Evolutionary conservation across 2,329 filamentous ascomycete genomes (phyloP), one percentile per base, ranked within the genome.

Genomic region (Cladosporium sp.): DNA sequence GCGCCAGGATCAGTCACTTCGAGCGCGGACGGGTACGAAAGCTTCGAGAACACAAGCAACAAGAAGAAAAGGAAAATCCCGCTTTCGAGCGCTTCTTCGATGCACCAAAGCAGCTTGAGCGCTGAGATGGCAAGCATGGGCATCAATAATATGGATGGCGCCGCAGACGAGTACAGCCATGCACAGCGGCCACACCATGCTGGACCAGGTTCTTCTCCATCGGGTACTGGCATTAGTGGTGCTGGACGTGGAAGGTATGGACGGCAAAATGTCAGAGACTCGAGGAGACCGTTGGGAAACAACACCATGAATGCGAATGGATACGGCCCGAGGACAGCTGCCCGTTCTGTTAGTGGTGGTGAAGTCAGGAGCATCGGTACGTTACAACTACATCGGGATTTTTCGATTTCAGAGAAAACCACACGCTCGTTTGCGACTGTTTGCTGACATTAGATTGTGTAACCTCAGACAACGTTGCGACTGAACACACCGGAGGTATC

Each of bases 31-130:
- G 92, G 92, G 14, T 97, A 97, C 73, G 94, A 99, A 73, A 94
- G 91, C 6, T 96, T 97, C 68, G 94, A 99, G 74, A 97, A 97
- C 69, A 96, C 91, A 37, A 97, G 96, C 74, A 99, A 99, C 73
- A 99, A 99, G 76, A 99, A 97, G 80, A 97, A 99, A 75, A 85
- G 94, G 66, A 99, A 99, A 76, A 97, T 99, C 38, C 94, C 94
- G 0, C 92, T 92, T 0, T 91, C 90, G 9, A 89, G 90, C 17
- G 89, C 90, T 67, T 80, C 86, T 14, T 83, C 77, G 57, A 75
- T 80, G 62, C 83, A 85, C 69, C 80, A 85, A 63, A 78, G 80
- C 63, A 77, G 78, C 59, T 74, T 89, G 54, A 85, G 84, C 15
- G 80, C 83, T 28, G 86, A 88, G 64, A 79, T 88, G 73, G 82